These are phyloP conservation scores for Talaromyces piceae DNA, from an alignment of 2,329 filamentous ascomycete genomes.

Conservation along the genomic window DNA sequence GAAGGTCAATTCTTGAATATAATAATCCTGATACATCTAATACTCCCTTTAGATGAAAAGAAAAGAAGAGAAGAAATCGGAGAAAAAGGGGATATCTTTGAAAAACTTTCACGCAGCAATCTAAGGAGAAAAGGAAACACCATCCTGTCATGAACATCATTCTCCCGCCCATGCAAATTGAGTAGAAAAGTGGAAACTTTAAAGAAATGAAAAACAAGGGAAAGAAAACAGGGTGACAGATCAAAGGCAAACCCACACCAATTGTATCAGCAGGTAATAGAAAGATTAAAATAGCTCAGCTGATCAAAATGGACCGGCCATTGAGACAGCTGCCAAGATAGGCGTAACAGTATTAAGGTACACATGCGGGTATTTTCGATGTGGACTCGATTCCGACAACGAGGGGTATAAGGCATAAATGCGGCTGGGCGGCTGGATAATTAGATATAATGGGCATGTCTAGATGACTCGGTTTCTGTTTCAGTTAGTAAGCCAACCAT, in stretches of 20 bases:
- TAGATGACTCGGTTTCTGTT: constrained; percentile 10
- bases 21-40: background rate
- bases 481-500: background rate
- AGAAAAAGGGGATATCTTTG: background rate
- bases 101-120: background rate
- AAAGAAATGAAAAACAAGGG: background rate
- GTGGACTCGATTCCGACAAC: background rate
- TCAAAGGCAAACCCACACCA: background rate
- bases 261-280: background rate
- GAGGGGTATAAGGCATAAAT: background rate
- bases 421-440: background rate
- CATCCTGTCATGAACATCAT: background rate
- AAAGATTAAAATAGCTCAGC: background rate
- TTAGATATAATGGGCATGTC: background rate
- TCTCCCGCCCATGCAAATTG: background rate
- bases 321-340: background rate
- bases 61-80: background rate
- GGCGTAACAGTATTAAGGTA: background rate
- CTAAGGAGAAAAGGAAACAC: background rate
- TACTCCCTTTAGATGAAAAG: background rate
- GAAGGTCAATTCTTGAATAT: background rate
- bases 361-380: background rate
- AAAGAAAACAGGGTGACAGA: background rate
- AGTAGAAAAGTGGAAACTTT: background rate
- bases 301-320: background rate